These are phyloP conservation scores for Hypomontagnella monticulosa DNA, from an alignment of 495 filamentous ascomycete species.

Conservation along the genomic window DNA sequence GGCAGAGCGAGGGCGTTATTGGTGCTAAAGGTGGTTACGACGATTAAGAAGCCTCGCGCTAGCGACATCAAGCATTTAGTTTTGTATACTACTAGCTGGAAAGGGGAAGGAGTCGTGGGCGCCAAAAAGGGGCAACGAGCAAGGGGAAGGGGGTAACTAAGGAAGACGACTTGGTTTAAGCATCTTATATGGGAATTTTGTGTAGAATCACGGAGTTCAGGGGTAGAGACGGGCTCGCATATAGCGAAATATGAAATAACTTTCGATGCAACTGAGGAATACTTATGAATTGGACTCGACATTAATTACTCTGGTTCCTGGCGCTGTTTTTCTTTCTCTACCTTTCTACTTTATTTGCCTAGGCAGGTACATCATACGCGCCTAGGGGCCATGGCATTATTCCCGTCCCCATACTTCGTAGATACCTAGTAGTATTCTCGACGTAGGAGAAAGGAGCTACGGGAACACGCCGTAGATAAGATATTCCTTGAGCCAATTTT, in stretches of 20 bases:
- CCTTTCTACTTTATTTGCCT: too few relatives aligned
- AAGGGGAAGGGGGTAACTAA: slow-evolving; percentile 1
- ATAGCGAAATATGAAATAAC: slow-evolving; percentile 9
- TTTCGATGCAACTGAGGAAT: neutral
- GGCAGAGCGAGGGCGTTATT: slow-evolving; percentile 68
- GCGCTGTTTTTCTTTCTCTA: too few relatives aligned
- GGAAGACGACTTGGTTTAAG: slow-evolving; percentile 2
- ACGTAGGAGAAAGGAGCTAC: too few relatives aligned
- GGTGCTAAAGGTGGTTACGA: slow-evolving; percentile 48
- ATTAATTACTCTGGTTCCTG: too few relatives aligned
- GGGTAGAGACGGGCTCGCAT: slow-evolving; percentile 12
- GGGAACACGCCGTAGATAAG: too few relatives aligned
- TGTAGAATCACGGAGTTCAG: slow-evolving; percentile 25
- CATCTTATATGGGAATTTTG: slow-evolving; percentile 17
- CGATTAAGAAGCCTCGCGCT: slow-evolving; percentile 25
- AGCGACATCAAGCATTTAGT: neutral
- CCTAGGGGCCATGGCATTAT: too few relatives aligned
- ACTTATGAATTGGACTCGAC: neutral
- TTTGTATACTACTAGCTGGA: slow-evolving; percentile 10
- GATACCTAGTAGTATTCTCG: too few relatives aligned
- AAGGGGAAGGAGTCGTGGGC: neutral
- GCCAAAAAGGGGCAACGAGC: neutral
- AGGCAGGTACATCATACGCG: too few relatives aligned
- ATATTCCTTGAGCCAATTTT: too few relatives aligned
- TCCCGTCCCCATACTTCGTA: too few relatives aligned